A percentile compares a stretch with the other conserved stretches of the same genome.
Evolutionary conservation across 148 eudicot species (phyloP).

Genomic region (Rhododendron williamsianum): DNA sequence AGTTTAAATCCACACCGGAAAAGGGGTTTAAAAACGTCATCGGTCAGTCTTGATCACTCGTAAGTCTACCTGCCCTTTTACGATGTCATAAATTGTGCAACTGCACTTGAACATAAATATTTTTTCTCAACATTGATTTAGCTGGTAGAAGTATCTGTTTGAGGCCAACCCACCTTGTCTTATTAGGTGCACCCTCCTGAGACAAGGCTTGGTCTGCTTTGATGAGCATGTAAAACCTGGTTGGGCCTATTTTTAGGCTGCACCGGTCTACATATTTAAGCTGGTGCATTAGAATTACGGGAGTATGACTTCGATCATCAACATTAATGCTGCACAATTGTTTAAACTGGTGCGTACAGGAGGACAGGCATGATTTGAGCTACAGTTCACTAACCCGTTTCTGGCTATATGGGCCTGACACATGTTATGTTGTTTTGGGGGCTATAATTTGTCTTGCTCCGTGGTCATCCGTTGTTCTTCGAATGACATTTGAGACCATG

Average conservation of each 20-base stretch:
- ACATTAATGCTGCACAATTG: background rate
- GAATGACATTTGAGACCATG: background rate
- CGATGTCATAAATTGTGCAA: background rate
- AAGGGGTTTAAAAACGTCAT: conserved; percentile 48
- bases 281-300: background rate
- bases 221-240: background rate
- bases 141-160: background rate
- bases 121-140: background rate
- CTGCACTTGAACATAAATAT: background rate
- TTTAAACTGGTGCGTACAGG: background rate
- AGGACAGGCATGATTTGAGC: background rate
- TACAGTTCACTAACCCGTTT: background rate
- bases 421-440: background rate
- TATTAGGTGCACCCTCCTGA: background rate
- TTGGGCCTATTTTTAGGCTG: background rate
- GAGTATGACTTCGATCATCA: background rate
- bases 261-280: background rate
- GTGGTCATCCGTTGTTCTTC: background rate
- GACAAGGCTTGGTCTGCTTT: background rate
- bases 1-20: conserved; percentile 84
- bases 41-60: conserved; percentile 90
- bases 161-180: background rate
- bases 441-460: background rate
- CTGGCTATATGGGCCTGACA: background rate
- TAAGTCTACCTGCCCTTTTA: conserved; percentile 33